phyloP scores from a whole-genome alignment of 163 green algal species.

The Scenedesmus sp. region DNA sequence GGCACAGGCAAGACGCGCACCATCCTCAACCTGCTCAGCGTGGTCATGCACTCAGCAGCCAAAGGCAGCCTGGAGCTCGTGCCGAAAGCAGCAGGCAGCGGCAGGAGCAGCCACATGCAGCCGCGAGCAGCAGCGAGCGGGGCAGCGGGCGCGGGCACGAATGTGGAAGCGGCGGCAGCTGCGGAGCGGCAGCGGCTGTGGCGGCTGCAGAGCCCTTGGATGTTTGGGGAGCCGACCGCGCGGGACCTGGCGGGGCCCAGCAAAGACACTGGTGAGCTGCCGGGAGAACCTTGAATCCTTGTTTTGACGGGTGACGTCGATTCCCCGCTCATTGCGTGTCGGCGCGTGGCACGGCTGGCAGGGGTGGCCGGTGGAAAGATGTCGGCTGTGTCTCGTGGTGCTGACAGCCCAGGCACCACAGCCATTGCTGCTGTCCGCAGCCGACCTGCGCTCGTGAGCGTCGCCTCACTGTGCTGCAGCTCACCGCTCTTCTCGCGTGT shows the following conservation, averaged over 20 bases:
- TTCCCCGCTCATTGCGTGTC: too few relatives aligned
- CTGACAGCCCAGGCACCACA: too few relatives aligned
- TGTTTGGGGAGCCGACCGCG: slow-evolving; percentile 63
- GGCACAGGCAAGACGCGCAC: slow-evolving; percentile 97
- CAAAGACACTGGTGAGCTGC: not conserved
- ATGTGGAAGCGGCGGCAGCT: not conserved
- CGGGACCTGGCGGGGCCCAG: slow-evolving; percentile 37
- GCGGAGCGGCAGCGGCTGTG: slow-evolving; percentile 64
- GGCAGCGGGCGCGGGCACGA: slow-evolving; percentile 1
- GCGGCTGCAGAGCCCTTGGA: slow-evolving; percentile 72
- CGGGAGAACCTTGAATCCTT: not conserved
- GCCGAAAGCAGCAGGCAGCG: not conserved
- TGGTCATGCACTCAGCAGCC: slow-evolving; percentile 86
- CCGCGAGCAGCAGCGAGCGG: not conserved
- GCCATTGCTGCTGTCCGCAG: too few relatives aligned
- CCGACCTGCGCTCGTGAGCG: too few relatives aligned
- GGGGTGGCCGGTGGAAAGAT: too few relatives aligned
- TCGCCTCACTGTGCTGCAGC: too few relatives aligned
- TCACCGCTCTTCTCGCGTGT: slow-evolving; percentile 62
- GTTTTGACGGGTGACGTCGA: not conserved
- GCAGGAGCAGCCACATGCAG: not conserved
- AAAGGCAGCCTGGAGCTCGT: slow-evolving; percentile 66
- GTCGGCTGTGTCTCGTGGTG: too few relatives aligned
- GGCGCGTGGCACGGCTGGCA: too few relatives aligned
- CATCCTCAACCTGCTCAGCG: slow-evolving; percentile 92